Percentiles rank a stretch among this genome's conserved stretches.
These are phyloP conservation scores for Stellera chamaejasme DNA, from an alignment of 345 rosid genomes.

Conservation along the genomic window DNA sequence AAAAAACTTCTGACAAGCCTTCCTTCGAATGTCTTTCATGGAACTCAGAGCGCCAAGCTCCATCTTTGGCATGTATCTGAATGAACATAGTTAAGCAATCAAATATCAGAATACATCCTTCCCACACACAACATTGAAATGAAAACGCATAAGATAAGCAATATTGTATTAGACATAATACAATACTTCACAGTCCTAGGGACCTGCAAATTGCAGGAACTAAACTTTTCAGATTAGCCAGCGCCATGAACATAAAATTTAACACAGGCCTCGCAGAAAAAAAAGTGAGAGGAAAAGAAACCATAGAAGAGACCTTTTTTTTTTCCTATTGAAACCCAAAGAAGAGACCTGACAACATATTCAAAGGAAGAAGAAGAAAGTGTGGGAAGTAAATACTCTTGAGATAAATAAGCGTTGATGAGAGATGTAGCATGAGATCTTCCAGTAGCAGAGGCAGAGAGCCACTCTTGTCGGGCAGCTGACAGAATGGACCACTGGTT, in stretches of 20 bases:
- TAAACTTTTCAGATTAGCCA: no score
- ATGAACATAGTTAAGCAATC: neutral
- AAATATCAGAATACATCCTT: neutral
- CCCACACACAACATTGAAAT: neutral
- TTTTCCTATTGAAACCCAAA: no score
- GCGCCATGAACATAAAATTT: neutral
- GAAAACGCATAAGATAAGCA: neutral
- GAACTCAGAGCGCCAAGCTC: slow-evolving; percentile 70
- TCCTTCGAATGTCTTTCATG: slow-evolving; percentile 54
- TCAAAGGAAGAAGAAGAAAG: neutral
- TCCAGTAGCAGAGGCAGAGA: slow-evolving; percentile 42
- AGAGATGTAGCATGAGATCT: slow-evolving; percentile 73
- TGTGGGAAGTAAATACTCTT: slow-evolving; percentile 24
- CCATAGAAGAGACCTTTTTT: neutral
- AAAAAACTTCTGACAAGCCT: slow-evolving; percentile 58
- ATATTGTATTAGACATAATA: neutral
- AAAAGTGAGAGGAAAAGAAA: neutral
- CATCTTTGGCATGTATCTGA: slow-evolving; percentile 69
- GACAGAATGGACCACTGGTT: slow-evolving; percentile 86
- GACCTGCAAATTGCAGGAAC: no score
- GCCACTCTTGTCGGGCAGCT: slow-evolving; percentile 49
- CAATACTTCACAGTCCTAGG: no score
- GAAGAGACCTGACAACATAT: neutral
- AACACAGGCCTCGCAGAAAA: neutral
- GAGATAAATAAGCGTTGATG: slow-evolving; percentile 66